phyloP scores from a whole-genome alignment of 495 filamentous ascomycete genomes.

The Neurospora tetrasperma region DNA sequence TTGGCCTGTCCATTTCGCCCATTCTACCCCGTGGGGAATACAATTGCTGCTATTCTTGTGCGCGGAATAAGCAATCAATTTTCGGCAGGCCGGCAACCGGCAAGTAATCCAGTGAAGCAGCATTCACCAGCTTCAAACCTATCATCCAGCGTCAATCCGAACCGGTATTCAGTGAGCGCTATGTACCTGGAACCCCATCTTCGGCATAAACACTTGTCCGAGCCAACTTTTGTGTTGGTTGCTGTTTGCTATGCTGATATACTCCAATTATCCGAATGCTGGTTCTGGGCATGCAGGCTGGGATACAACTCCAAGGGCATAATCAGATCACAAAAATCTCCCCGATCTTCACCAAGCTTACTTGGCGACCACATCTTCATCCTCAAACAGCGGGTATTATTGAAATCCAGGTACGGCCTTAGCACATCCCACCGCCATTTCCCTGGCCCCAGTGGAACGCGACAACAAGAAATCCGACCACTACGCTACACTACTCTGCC shows the following conservation, averaged over 20 bases:
- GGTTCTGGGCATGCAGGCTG: neutral
- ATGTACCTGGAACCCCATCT: neutral
- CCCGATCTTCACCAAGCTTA: neutral
- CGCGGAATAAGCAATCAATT: slow-evolving; percentile 14
- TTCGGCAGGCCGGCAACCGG: slow-evolving; percentile 23
- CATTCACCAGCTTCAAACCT: neutral
- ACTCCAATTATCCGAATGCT: neutral
- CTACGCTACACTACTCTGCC: neutral
- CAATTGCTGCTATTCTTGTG: slow-evolving; percentile 14
- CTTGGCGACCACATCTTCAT: neutral
- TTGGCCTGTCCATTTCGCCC: slow-evolving; percentile 12
- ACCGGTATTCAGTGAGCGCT: neutral
- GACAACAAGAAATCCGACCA: neutral
- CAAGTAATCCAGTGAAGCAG: slow-evolving; percentile 1
- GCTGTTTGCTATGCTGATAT: neutral
- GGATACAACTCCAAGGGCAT: slow-evolving; percentile 5
- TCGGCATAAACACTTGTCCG: neutral
- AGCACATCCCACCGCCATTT: neutral
- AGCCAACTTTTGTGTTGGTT: neutral
- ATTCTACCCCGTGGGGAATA: slow-evolving; percentile 17
- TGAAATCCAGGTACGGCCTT: neutral
- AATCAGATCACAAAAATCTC: neutral
- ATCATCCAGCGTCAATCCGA: neutral
- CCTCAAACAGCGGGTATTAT: neutral
- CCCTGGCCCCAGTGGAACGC: neutral